Evolutionary conservation across 2,329 filamentous ascomycete species (phyloP).

Genomic region (Apiospora rasikravindrae): DNA sequence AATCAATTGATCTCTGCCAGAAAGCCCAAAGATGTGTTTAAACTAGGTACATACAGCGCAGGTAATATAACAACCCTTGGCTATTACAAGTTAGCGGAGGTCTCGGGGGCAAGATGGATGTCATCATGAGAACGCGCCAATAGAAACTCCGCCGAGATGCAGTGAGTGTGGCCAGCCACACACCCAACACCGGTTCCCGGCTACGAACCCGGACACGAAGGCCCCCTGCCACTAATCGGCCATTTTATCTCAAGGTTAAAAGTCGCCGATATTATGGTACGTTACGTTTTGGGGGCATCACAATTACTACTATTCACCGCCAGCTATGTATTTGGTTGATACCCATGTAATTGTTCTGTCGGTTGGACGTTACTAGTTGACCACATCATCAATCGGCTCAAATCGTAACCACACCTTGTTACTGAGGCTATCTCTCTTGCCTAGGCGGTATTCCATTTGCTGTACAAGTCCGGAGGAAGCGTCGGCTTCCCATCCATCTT

Average conservation of each 20-base stretch:
- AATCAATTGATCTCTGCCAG: background rate
- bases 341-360: background rate
- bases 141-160: background rate
- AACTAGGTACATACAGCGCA: too few species aligned
- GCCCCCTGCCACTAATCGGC: background rate
- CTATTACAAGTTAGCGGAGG: background rate
- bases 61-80: background rate
- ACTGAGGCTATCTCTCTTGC: background rate
- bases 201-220: background rate
- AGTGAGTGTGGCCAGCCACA: background rate
- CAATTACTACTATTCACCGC: too few species aligned
- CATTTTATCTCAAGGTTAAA: background rate
- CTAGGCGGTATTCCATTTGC: background rate
- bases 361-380: background rate
- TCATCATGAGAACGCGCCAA: background rate
- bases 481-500: background rate
- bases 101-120: background rate
- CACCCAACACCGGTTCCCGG: background rate
- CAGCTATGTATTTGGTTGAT: too few species aligned
- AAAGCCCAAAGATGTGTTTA: background rate
- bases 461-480: slow-evolving; percentile 14
- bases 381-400: background rate
- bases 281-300: background rate
- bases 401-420: background rate
- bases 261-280: background rate